Evolutionary conservation across 176 grass and related monocot species (phyloP).

Genomic region (Oryza brachyantha): DNA sequence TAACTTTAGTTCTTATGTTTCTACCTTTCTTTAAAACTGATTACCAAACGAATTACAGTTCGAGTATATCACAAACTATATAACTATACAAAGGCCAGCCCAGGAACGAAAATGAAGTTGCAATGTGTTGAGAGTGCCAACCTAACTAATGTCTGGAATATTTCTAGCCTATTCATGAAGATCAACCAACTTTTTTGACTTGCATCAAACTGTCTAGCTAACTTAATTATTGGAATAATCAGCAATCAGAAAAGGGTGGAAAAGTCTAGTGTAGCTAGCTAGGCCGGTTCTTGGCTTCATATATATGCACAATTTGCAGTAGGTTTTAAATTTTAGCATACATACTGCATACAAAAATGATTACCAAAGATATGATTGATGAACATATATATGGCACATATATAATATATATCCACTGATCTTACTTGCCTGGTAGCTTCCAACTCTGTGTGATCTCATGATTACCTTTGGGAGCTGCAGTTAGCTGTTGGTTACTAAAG

Average conservation of each 20-base stretch:
- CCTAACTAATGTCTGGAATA: conserved; percentile 7
- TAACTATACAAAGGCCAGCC: not conserved
- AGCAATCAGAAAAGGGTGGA: not conserved
- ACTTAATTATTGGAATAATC: not conserved
- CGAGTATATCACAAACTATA: not conserved
- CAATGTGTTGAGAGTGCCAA: conserved; percentile 10
- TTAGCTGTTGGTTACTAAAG: conserved; percentile 3
- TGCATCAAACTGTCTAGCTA: not conserved
- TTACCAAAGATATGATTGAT: not conserved
- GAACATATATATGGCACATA: not conserved
- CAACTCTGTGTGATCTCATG: conserved; percentile 2
- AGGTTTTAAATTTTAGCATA: too few species aligned
- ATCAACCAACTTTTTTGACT: not conserved
- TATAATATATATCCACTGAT: not conserved
- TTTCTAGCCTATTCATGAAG: not conserved
- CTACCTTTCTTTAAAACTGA: not conserved
- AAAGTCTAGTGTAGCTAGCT: not conserved
- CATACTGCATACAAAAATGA: not conserved
- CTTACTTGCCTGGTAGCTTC: conserved; percentile 21
- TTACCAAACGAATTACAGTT: not conserved
- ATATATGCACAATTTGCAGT: not conserved
- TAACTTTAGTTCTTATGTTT: not conserved
- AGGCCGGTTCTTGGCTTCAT: not conserved
- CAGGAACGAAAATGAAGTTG: not conserved
- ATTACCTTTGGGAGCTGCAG: conserved; percentile 29